A percentile compares a stretch with the other conserved stretches of the same genome.
Evolutionary conservation across 257 asterid species (phyloP).

Genomic region (Marsdenia floribunda): DNA sequence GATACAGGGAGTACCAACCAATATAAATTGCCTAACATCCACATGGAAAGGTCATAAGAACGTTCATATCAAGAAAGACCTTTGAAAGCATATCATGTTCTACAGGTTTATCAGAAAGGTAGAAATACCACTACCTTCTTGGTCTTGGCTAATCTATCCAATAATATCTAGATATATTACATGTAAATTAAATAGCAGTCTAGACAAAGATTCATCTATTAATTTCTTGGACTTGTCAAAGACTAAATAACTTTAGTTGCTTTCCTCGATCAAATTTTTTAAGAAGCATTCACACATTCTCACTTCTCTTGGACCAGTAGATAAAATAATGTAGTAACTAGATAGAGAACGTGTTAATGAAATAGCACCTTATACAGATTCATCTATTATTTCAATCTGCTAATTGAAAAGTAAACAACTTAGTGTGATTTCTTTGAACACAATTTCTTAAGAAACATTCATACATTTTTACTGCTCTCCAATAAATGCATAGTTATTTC

Average conservation of each 20-base stretch:
- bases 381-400: background rate
- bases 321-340: too few relatives aligned
- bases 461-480: background rate
- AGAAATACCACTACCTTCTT: background rate
- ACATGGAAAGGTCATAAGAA: background rate
- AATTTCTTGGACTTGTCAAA: background rate
- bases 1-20: background rate
- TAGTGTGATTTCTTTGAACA: background rate
- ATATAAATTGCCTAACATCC: too few relatives aligned
- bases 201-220: background rate
- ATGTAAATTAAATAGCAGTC: background rate
- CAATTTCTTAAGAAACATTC: background rate
- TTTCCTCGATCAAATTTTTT: background rate
- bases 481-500: background rate
- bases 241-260: background rate
- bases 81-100: background rate
- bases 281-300: background rate
- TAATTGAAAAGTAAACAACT: background rate
- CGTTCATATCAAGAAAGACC: background rate
- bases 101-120: background rate
- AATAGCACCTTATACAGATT: background rate
- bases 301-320: too few relatives aligned
- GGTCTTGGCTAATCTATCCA: background rate
- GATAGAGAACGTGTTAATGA: background rate
- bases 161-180: background rate